phyloP scores from a whole-genome alignment of 139 green algal genomes.

The Chlorella sp. region DNA sequence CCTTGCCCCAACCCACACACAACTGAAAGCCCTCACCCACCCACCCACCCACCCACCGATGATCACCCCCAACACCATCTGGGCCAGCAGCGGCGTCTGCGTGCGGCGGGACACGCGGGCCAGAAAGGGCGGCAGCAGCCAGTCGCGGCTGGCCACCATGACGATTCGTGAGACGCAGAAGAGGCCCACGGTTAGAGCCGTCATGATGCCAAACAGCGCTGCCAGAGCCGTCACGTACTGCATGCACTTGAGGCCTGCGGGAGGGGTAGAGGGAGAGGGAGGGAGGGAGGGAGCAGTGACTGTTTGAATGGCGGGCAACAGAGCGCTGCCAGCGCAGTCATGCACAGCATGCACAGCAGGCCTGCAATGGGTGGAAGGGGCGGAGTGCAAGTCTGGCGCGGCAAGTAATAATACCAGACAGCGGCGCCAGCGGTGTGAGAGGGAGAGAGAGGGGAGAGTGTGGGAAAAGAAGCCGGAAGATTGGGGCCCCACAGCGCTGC shows the following conservation, averaged over 20 bases:
- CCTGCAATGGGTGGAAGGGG: too few species aligned
- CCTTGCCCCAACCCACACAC: not conserved
- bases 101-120: conserved; percentile 34
- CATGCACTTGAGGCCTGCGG: conserved; percentile 37
- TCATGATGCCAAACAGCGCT: conserved; percentile 40
- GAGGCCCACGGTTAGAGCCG: conserved; percentile 44
- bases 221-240: conserved; percentile 35
- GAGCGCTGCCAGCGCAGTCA: too few species aligned
- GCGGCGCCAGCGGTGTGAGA: too few species aligned
- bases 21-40: not conserved
- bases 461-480: not conserved
- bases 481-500: conserved; percentile 21
- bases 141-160: conserved; percentile 44
- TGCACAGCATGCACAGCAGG: too few species aligned
- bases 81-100: conserved; percentile 50
- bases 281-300: too few species aligned
- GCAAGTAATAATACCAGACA: too few species aligned
- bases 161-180: conserved; percentile 40
- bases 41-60: conserved; percentile 28
- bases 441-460: too few species aligned
- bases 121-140: conserved; percentile 51
- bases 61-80: conserved; percentile 39
- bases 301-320: not conserved
- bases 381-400: too few species aligned
- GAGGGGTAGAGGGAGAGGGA: not conserved